These are phyloP conservation scores for Cryptococcus floricola DNA, from an alignment of 1,284 basidiomycete genomes.

Conservation along the genomic window DNA sequence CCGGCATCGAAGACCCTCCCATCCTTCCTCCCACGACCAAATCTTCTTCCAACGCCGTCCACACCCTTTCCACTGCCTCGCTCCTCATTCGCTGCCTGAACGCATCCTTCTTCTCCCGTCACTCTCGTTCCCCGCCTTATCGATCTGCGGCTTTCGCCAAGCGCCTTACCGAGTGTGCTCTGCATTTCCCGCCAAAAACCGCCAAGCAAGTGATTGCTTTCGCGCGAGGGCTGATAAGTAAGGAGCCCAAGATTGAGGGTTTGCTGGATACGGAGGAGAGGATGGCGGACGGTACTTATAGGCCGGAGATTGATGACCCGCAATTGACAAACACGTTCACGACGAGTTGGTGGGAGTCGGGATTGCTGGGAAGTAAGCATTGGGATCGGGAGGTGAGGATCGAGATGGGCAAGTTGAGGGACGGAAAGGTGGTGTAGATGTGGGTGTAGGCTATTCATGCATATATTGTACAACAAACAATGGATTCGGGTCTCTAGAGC, in stretches of 20 bases:
- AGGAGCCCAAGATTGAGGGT: slow-evolving; percentile 75
- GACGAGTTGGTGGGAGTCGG: slow-evolving; percentile 49
- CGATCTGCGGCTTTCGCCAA: slow-evolving; percentile 88
- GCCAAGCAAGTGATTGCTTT: slow-evolving; percentile 68
- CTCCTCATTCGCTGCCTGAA: slow-evolving; percentile 82
- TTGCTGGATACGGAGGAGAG: slow-evolving; percentile 83
- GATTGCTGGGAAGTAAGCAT: slow-evolving; percentile 40
- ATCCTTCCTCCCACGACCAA: slow-evolving; percentile 21
- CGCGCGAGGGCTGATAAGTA: slow-evolving; percentile 65
- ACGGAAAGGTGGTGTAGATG: slow-evolving; percentile 25
- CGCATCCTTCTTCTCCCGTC: slow-evolving; percentile 68
- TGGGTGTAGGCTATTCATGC: not conserved
- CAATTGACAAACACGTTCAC: slow-evolving; percentile 58
- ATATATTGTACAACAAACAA: slow-evolving; percentile 8
- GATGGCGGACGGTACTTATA: slow-evolving; percentile 72
- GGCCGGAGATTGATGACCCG: slow-evolving; percentile 77
- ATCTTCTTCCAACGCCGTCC: slow-evolving; percentile 19
- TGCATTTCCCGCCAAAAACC: slow-evolving; percentile 71
- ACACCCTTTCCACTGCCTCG: slow-evolving; percentile 50
- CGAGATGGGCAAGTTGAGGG: slow-evolving; percentile 43
- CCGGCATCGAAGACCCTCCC: slow-evolving; percentile 52
- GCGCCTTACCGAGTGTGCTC: slow-evolving; percentile 70
- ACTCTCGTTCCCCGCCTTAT: slow-evolving; percentile 61
- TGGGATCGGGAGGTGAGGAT: slow-evolving; percentile 46
- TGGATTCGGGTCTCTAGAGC: slow-evolving; percentile 26